These are phyloP conservation scores for Aspergillus olivimuriae DNA, from an alignment of 495 filamentous ascomycete genomes.

Conservation along the genomic window DNA sequence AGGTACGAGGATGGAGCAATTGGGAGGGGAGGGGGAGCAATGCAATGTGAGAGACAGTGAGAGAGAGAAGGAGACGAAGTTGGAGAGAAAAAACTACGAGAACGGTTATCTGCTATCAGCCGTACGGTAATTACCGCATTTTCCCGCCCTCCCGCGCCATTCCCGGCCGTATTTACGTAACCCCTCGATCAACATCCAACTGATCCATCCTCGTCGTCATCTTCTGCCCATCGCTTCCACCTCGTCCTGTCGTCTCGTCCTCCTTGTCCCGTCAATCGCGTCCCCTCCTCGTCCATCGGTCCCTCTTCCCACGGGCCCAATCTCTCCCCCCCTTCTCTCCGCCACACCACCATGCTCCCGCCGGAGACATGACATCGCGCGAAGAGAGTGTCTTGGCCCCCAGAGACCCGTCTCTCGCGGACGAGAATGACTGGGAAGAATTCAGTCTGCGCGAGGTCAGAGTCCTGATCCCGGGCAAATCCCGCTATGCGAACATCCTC, in stretches of 20 bases:
- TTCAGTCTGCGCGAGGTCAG: conserved; percentile 49
- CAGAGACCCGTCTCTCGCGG: conserved; percentile 43
- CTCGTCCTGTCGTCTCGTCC: no score
- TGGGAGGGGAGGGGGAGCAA: not conserved
- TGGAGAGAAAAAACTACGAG: not conserved
- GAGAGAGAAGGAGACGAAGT: not conserved
- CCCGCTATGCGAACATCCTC: conserved; percentile 46
- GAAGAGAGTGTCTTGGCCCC: conserved; percentile 52
- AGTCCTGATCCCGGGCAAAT: conserved; percentile 43
- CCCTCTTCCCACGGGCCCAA: not conserved
- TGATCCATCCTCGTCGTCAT: not conserved
- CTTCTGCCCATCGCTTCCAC: not conserved
- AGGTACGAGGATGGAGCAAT: not conserved
- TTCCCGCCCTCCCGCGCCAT: no score
- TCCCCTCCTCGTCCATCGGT: conserved; percentile 1
- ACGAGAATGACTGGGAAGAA: conserved; percentile 56
- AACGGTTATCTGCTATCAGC: not conserved
- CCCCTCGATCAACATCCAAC: not conserved
- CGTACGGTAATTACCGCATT: not conserved
- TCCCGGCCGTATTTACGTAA: not conserved
- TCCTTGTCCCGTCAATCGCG: not conserved
- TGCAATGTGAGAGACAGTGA: not conserved
- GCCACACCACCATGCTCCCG: conserved; percentile 24
- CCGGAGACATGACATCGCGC: conserved; percentile 40
- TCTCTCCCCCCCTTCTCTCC: conserved; percentile 3